A percentile compares a stretch with the other conserved stretches of the same genome.
Conservation (phyloP, 2,329 filamentous ascomycete genomes). For the Diaporthe humulicola region DNA sequence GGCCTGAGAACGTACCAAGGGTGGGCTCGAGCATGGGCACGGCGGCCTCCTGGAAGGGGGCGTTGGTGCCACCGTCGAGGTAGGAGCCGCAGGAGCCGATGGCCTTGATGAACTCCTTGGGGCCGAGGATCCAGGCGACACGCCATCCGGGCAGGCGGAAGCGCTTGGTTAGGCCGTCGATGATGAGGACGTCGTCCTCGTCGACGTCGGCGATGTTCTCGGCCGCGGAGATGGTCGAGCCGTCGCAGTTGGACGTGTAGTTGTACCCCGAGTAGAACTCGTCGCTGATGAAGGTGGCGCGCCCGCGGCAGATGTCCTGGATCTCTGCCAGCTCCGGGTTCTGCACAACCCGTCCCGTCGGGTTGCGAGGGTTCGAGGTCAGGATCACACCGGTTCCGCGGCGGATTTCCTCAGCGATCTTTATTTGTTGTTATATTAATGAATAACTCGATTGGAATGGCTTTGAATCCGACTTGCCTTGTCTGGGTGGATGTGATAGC, state of each 20-base stretch:
- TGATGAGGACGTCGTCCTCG: slow-evolving; percentile 91
- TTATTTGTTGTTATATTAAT: too few species aligned
- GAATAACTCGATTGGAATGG: too few species aligned
- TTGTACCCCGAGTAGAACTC: slow-evolving; percentile 98
- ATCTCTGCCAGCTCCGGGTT: slow-evolving; percentile 90
- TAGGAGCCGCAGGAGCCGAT: slow-evolving; percentile 94
- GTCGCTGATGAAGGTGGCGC: slow-evolving; percentile 93
- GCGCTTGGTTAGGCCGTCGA: slow-evolving; percentile 95
- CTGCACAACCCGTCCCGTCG: slow-evolving; percentile 87
- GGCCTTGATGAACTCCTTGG: slow-evolving; percentile 95
- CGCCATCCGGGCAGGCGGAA: slow-evolving; percentile 97
- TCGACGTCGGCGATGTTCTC: slow-evolving; percentile 93
- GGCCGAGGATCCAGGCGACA: slow-evolving; percentile 95
- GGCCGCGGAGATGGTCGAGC: slow-evolving; percentile 87
- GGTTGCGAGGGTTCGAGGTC: slow-evolving; percentile 95
- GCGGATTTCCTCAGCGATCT: slow-evolving; percentile 90
- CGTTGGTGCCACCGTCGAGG: slow-evolving; percentile 93
- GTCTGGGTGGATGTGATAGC: slow-evolving; percentile 93
- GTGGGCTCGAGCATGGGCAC: slow-evolving; percentile 91
- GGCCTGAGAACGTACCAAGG: slow-evolving; percentile 51
- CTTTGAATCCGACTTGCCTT: too few species aligned
- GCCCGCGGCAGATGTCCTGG: slow-evolving; percentile 91
- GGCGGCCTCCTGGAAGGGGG: slow-evolving; percentile 92
- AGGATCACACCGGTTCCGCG: slow-evolving; percentile 89
- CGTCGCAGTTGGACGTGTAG: slow-evolving; percentile 93